A percentile compares a stretch with the other conserved stretches of the same genome.
Conservation (phyloP, 2,329 filamentous ascomycete species). For the Fonsecaea multimorphosa region DNA sequence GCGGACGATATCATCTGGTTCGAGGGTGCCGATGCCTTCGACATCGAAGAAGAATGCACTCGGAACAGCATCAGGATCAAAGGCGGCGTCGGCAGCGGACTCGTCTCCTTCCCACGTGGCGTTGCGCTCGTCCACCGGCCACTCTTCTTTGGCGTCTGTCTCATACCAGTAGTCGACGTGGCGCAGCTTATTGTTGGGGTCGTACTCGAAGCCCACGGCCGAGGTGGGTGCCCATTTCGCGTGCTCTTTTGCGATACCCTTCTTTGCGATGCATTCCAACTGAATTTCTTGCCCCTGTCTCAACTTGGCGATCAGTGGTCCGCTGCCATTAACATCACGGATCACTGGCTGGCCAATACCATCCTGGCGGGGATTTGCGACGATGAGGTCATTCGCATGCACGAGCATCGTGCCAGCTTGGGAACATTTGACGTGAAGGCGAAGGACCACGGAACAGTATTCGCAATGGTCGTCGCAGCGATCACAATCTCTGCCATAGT, state of each 20-base stretch:
- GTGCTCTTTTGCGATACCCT: conserved; percentile 98
- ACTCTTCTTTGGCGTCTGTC: conserved; percentile 79
- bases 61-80: conserved; percentile 88
- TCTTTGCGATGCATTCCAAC: conserved; percentile 92
- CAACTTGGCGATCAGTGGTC: conserved; percentile 87
- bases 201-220: conserved; percentile 96
- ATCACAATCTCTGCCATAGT: conserved; percentile 92
- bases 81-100: conserved; percentile 82
- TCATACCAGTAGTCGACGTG: conserved; percentile 97
- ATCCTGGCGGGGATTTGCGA: conserved; percentile 72
- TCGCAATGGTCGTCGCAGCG: conserved; percentile 90
- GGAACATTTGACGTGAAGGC: conserved; percentile 83
- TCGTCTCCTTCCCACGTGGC: conserved; percentile 78
- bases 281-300: conserved; percentile 87
- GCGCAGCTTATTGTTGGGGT: conserved; percentile 92
- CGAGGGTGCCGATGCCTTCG: conserved; percentile 84
- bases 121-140: conserved; percentile 64
- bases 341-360: conserved; percentile 83
- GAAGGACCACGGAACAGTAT: conserved; percentile 83
- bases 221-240: conserved; percentile 95
- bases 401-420: conserved; percentile 78
- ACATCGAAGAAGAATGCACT: conserved; percentile 91
- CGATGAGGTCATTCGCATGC: conserved; percentile 85
- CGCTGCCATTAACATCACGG: conserved; percentile 78
- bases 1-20: conserved; percentile 87